Base-by-base conservation (phyloP, 768 basidiomycete species). In the Leccinellum rugosiceps region DNA sequence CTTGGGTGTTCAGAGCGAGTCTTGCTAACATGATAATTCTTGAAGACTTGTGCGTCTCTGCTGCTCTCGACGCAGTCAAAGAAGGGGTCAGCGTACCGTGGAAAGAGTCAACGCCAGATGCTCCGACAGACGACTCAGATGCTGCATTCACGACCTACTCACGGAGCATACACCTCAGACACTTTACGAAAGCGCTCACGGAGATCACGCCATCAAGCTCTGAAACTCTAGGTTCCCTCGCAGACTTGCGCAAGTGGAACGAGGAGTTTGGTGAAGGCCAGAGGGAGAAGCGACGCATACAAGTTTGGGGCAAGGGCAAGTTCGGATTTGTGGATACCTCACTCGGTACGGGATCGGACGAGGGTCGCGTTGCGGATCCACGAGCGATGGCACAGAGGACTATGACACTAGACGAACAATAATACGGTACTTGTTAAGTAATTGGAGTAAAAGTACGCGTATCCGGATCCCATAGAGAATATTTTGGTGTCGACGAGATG, bases 141-240 rank as follows among this genome's bases (percentile, higher is more conserved):
- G 45, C 30, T 41, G 14, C 60, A 11, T 47, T 46, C 26, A n/a
- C 52, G 28, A 30, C 35, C 13, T 69, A 63, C 38, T 56, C 52
- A 58, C 78, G 86, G 28, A 67, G 75, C 41, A 76, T 90, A 13
- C 71, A 73, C 52, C 70, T 75, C 56, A 82, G 77, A 55, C 90
- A 98, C 66, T 97, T 98, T 68, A 77, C 77, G 21, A 87, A 90
- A 66, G 94, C 95, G 0, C 77, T 97, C 57, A 86, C 83, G 62
- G 94, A 98, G 72, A 94, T 96, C 61, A 88, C 89, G 3, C 92
- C 94, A 13, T 94, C 92, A 0, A 87, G 86, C 6, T 94, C 93
- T 3, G 94, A 96, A 72, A 78, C 83, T 13, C 74, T 90, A 3
- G 90, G 89, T 49, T 88, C 82, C 50, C 81, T 92, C 32, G 75